Evolutionary conservation across 148 eudicot species (phyloP), one percentile per base, ranked within the genome.

Genomic region (Chenopodium album): DNA sequence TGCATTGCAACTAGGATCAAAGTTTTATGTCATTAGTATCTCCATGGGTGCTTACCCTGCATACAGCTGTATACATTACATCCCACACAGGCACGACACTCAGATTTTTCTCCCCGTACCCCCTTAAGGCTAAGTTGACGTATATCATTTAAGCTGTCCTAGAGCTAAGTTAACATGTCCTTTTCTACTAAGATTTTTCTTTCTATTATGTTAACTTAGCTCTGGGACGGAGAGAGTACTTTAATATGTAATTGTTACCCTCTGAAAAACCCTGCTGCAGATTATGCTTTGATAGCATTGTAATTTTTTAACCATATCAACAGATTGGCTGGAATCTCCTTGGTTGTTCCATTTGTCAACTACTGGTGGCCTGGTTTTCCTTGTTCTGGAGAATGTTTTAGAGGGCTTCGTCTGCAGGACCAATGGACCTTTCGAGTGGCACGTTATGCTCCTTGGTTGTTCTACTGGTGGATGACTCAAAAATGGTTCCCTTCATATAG

Each of bases 321-420:
- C 90, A 92, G 99, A 88, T 86, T 95, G 84, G 80, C 91, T 22
- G 98, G 98, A 48, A 88, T 88, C 71, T 81, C 95, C 62, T 85
- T 95, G 84, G 89, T 95, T 4, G 94, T 79, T 76, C 94, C 98
- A 75, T 81, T 84, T 75, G 90, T 89, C 71, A 76, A 93, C 85
- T 93, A 88, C 85, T 90, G 92, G 94, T 95, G 99, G 99, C 88
- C 88, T 67, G 80, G 85, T 76, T 29, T 91, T 56, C 97, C 99
- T 54, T 22, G 69, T 94, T 75, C 89, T 4, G 78, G 79, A 68
- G 86, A 71, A 65, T 81, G 85, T 68, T 85, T 90, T n/a, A 73
- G 76, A 83, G 84, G 8, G 72, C 84, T 85, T 52, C 89, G 71
- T 75, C 46, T 75, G 44, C 88, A 41, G 31, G 87, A 92, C 73